A percentile compares a stretch with the other conserved stretches of the same genome.
phyloP scores from a whole-genome alignment of 2,329 filamentous ascomycete species.

The Trichoderma hamatum region DNA sequence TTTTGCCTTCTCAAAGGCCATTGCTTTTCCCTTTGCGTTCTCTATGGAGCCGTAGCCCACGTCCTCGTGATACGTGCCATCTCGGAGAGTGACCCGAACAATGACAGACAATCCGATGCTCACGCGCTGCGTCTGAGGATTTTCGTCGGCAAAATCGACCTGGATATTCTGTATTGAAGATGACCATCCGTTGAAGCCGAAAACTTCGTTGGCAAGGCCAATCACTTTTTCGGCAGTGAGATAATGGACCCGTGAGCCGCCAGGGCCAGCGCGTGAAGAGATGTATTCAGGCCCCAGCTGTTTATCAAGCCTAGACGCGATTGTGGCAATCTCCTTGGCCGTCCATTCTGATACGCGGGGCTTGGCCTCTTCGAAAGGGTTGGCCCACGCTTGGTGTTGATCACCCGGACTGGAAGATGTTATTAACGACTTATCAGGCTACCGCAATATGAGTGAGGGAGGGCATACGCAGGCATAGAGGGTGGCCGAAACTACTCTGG shows the following conservation, averaged over 20 bases:
- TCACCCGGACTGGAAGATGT: conserved; percentile 62
- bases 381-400: conserved; percentile 62
- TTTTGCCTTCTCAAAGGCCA: conserved; percentile 97
- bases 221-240: conserved; percentile 97
- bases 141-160: conserved; percentile 93
- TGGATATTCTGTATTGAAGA: conserved; percentile 93
- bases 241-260: conserved; percentile 87
- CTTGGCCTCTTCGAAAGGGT: conserved; percentile 78
- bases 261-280: conserved; percentile 80
- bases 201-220: conserved; percentile 89
- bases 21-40: conserved; percentile 92
- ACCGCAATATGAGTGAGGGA: conserved; percentile 19
- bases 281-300: conserved; percentile 96
- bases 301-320: conserved; percentile 85
- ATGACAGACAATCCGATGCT: conserved; percentile 87
- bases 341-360: conserved; percentile 78
- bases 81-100: conserved; percentile 83
- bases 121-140: conserved; percentile 74
- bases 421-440: conserved; percentile 29
- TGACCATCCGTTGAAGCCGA: conserved; percentile 97
- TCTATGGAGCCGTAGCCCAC: conserved; percentile 96
- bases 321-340: conserved; percentile 83
- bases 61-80: conserved; percentile 97
- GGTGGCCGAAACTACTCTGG: conserved; percentile 30
- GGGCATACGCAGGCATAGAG: conserved; percentile 51